Evolutionary conservation across 2,329 filamentous ascomycete genomes (phyloP), one percentile per base, ranked within the genome.

Genomic region (Rosellinia necatrix): DNA sequence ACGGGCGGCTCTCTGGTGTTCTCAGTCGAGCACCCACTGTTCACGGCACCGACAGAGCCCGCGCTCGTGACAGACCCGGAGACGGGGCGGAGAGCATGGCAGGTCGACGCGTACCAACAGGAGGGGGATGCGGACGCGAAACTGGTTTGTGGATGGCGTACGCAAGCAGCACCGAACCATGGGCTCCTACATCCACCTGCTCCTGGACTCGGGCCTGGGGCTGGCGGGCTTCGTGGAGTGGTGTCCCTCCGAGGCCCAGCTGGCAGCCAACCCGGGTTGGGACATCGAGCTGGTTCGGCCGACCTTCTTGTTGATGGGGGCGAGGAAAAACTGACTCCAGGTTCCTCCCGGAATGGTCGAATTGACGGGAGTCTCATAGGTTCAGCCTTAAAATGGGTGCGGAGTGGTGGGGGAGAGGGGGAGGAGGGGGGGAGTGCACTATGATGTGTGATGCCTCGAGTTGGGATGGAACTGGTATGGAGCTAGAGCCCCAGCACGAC

Each of bases 21-120:
- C 61, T 76, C 76, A 0, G 71, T 79, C 35, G 78, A 80, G 62
- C 78, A 81, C 55, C 77, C 78, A 0, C 72, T 80, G 44, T 73
- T 70, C 56, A 78, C 76, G n/a, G 73, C 76, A 5, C 76, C 76
- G 37, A 68, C 63, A 6, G 68, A 66, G 21, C 68, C 69, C 7
- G 59, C 59, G 7, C 70, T 73, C 17, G 60, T 70, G 13, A 57
- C 64, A 15, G 63, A 66, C n/a, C 57, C 70, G n/a, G 66, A 67
- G 10, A 60, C 62, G 12, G 68, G 68, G n/a, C 56, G 63, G n/a
- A 67, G 64, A 27, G 69, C 70, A 19, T 80, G 77, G 77, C 72
- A 71, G 25, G 60, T 79, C 30, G 72, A 77, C 62, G 66, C 66
- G 27, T 79, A 79, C 58, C 65, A 74, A 15, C 63, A 67, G 4